Percentiles rank a stretch among this genome's conserved stretches.
These are phyloP conservation scores for Aspergillus luchuensis DNA, from an alignment of 2,329 filamentous ascomycete species.

Conservation along the genomic window DNA sequence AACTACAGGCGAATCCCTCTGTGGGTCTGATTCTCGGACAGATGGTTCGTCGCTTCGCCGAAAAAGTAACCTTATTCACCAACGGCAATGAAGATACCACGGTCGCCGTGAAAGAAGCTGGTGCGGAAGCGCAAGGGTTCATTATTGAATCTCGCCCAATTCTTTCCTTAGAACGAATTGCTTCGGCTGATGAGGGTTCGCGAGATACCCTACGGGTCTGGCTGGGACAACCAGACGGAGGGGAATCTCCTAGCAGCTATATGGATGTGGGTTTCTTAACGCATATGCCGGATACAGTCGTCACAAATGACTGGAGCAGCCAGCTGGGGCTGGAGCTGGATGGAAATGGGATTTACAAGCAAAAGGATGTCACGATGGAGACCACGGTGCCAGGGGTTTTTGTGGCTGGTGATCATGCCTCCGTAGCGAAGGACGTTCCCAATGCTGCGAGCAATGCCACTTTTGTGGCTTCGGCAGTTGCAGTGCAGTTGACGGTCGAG, in stretches of 20 bases:
- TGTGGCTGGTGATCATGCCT: constrained; percentile 13
- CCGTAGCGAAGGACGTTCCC: constrained; percentile 5
- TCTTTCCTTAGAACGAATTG: background rate
- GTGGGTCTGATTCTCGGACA: background rate
- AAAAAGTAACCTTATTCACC: constrained; percentile 55
- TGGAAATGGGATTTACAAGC: background rate
- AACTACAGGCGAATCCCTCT: background rate
- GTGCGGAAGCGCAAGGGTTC: background rate
- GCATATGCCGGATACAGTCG: constrained; percentile 5
- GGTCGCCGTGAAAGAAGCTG: background rate
- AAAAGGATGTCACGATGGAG: background rate
- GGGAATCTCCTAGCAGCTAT: background rate
- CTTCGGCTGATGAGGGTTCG: background rate
- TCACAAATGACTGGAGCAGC: background rate
- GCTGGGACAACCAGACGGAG: background rate
- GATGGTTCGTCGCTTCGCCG: constrained; percentile 49
- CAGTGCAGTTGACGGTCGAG: background rate
- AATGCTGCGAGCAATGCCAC: constrained; percentile 7
- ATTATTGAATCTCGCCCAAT: constrained; percentile 7
- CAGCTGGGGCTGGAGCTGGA: constrained; percentile 1
- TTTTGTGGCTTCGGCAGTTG: constrained; percentile 2
- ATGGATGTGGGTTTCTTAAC: background rate
- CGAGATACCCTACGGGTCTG: background rate
- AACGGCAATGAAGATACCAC: constrained; percentile 45
- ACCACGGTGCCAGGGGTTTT: constrained; percentile 13